Base-by-base conservation (phyloP, 768 basidiomycete genomes). In the Suillus tomentosus region DNA sequence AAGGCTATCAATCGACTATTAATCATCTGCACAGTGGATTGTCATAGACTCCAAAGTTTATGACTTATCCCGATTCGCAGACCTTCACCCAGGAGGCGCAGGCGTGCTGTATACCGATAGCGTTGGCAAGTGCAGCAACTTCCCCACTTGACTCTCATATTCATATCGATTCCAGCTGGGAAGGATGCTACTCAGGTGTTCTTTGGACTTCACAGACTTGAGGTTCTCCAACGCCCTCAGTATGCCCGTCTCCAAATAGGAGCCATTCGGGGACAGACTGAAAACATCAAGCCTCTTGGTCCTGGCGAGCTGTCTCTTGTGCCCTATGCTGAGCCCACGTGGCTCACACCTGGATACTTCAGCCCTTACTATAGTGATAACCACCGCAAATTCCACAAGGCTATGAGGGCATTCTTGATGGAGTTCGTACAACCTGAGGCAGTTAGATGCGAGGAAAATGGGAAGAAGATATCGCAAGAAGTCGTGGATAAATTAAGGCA, bases 261-360 rank as follows among this genome's bases (percentile, higher is more conserved):
- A 42, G 82, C 75, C 48, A 78, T 91, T 62, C 72, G 77, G 19
- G 90, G 87, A 17, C 80, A 90, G 72, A 77, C 83, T 57, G 83
- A 86, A 60, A 67, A 76, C 43, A 82, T 94, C 71, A 82, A 81
- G 69, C 74, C 84, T 27, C 81, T 81, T 5, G 79, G 77, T 0
- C 80, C 85, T 0, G 93, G 90, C 40, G 84, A 84, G n/a, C 72
- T 89, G 45, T 93, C 91, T 9, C 78, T 81, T 64, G 87, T 95
- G 0, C 94, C 94, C 0, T 96, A 95, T 69, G 92, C 87, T 2
- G 94, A 96, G 70, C 89, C 95, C 8, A 87, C 89, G 0, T 95
- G 92, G 92, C 83, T 95, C 45, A 79, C 78, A 43, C 70, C 78
- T 3, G 90, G 88, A 0, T 93, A 84, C 80, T 80, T 83, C 66